Percentiles rank a stretch among this genome's conserved stretches.
Evolutionary conservation across 202 grass and related monocot genomes (phyloP).

Genomic region (Dendrocalamus latiflorus): DNA sequence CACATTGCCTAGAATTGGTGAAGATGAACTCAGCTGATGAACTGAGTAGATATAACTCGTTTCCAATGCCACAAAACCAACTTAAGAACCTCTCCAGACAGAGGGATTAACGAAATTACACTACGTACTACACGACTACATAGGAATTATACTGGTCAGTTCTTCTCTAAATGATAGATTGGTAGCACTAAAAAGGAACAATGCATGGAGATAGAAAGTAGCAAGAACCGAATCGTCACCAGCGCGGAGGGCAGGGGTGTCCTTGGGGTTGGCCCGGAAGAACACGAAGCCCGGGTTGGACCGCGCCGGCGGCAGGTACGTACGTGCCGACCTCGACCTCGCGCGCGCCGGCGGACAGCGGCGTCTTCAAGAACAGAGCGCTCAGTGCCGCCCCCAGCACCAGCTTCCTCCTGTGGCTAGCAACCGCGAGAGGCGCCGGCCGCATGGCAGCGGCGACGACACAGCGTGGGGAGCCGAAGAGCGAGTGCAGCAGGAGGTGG

Average conservation of each 20-base stretch:
- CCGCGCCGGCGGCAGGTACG: constrained; percentile 65
- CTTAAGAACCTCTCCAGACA: background rate
- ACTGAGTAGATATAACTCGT: background rate
- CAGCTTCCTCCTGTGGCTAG: constrained; percentile 54
- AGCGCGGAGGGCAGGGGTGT: constrained; percentile 89
- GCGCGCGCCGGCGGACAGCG: constrained; percentile 29
- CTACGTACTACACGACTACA: no score
- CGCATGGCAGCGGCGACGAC: background rate
- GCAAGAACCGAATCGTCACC: constrained; percentile 40
- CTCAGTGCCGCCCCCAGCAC: constrained; percentile 43
- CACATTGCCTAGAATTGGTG: constrained; percentile 62
- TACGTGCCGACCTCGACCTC: constrained; percentile 75
- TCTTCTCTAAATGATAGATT: background rate
- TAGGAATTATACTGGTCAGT: background rate
- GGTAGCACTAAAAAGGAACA: background rate
- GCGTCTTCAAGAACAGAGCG: constrained; percentile 36
- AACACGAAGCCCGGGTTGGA: constrained; percentile 67
- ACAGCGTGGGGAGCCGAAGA: background rate
- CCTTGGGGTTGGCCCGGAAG: constrained; percentile 73
- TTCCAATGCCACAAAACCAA: background rate
- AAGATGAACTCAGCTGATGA: background rate
- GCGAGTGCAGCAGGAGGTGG: background rate
- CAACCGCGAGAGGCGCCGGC: background rate
- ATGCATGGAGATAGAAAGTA: background rate
- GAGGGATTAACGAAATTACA: background rate